Conservation (phyloP, 2,329 filamentous ascomycete genomes). For the Boeremia exigua region DNA sequence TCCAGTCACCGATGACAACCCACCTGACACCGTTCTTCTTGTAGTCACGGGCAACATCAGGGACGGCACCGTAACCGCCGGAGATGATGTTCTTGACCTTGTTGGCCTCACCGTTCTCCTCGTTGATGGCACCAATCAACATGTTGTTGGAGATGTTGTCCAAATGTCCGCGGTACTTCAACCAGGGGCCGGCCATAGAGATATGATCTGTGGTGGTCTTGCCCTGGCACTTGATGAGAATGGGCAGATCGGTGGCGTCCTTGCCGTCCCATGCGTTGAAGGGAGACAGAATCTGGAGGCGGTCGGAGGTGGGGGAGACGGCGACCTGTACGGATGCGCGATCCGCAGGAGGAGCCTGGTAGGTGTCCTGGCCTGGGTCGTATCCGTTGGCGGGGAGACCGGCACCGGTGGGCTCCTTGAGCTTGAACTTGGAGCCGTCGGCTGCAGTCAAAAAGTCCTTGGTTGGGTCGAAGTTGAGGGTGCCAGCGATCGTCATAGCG, state of each 20-base stretch:
- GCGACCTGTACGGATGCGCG: conserved; percentile 75
- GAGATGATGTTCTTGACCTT: conserved; percentile 92
- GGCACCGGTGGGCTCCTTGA: conserved; percentile 78
- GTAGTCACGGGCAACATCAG: conserved; percentile 95
- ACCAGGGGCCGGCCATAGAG: conserved; percentile 95
- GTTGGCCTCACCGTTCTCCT: conserved; percentile 95
- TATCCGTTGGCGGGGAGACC: conserved; percentile 83
- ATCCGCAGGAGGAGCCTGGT: conserved; percentile 90
- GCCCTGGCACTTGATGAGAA: conserved; percentile 94
- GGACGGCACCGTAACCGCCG: conserved; percentile 84
- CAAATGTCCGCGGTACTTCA: conserved; percentile 98
- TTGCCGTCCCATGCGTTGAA: conserved; percentile 92
- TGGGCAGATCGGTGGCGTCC: conserved; percentile 81
- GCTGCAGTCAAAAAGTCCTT: conserved; percentile 42
- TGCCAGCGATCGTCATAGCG: conserved; percentile 82
- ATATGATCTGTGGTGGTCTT: conserved; percentile 98
- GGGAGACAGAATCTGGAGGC: conserved; percentile 87
- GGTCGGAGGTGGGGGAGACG: conserved; percentile 88
- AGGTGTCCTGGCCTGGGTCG: conserved; percentile 90
- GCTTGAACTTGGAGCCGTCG: conserved; percentile 91
- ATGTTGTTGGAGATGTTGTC: conserved; percentile 99
- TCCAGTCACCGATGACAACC: conserved; percentile 99
- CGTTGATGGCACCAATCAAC: conserved; percentile 96
- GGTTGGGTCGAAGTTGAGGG: conserved; percentile 91
- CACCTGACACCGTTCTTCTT: conserved; percentile 95